phyloP scores from a whole-genome alignment of 2,329 filamentous ascomycete genomes.

The Metarhizium robertsii region DNA sequence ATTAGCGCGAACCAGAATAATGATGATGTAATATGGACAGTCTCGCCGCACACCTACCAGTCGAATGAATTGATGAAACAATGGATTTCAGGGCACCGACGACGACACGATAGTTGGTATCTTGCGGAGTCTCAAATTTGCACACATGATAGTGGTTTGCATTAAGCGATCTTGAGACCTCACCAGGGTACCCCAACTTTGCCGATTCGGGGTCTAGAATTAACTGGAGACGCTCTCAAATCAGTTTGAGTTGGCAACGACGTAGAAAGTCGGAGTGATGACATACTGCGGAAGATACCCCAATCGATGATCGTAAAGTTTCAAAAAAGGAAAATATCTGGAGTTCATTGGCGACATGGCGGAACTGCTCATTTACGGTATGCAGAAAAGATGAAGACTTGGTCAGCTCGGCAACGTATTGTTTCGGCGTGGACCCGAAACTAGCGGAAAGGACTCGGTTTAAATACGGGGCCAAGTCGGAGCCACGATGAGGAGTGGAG shows the following conservation, averaged over 20 bases:
- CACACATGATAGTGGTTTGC: conserved; percentile 33
- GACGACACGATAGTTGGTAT: conserved; percentile 27
- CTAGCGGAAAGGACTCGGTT: conserved; percentile 22
- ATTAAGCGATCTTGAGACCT: conserved; percentile 25
- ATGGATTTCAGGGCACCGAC: conserved; percentile 12
- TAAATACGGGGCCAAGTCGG: conserved; percentile 25
- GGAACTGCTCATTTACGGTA: conserved; percentile 35
- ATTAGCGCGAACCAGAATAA: too few species aligned
- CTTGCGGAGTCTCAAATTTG: conserved; percentile 26
- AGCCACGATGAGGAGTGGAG: conserved; percentile 31
- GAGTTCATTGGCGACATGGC: conserved; percentile 24
- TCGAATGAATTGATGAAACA: neutral
- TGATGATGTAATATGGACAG: conserved; percentile 1
- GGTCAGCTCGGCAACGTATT: conserved; percentile 25
- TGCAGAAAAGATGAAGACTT: conserved; percentile 24
- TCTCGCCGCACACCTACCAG: neutral
- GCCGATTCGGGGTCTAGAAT: conserved; percentile 32
- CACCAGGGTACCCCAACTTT: conserved; percentile 30
- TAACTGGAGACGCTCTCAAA: conserved; percentile 10
- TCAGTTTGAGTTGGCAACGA: conserved; percentile 1
- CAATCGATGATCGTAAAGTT: conserved; percentile 17
- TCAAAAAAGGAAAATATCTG: conserved; percentile 37
- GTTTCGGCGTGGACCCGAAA: neutral
- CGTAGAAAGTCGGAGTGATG: neutral
- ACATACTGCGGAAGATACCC: neutral